phyloP scores from a whole-genome alignment of 2,329 filamentous ascomycete species.

The Microdochium bolleyi region DNA sequence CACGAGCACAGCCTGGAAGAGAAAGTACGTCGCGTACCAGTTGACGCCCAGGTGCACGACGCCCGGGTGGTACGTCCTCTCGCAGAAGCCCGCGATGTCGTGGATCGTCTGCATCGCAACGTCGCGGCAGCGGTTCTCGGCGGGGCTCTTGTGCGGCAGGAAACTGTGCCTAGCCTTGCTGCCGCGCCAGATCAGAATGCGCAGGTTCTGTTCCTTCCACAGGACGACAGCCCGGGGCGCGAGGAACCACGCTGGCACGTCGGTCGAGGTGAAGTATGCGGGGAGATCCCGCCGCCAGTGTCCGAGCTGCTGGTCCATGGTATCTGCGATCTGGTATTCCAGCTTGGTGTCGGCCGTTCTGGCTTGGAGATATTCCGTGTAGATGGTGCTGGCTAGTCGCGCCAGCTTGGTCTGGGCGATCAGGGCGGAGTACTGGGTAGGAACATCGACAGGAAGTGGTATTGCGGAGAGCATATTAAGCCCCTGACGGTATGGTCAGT shows the following conservation, averaged over 20 bases:
- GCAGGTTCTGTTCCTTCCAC: conserved; percentile 33
- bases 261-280: conserved; percentile 20
- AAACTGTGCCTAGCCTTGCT: conserved; percentile 26
- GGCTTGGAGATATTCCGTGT: conserved; percentile 28
- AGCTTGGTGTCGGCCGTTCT: conserved; percentile 22
- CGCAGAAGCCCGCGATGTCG: conserved; percentile 27
- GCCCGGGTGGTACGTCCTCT: conserved; percentile 9
- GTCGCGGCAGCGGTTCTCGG: conserved; percentile 25
- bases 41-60: conserved; percentile 22
- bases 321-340: conserved; percentile 26
- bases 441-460: conserved; percentile 20
- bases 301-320: conserved; percentile 26
- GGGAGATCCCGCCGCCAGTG: conserved; percentile 24
- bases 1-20: conserved; percentile 34
- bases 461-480: conserved; percentile 2
- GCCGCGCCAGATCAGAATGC: conserved; percentile 30
- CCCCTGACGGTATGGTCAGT: no score
- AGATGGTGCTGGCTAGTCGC: conserved; percentile 29
- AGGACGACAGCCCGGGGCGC: conserved; percentile 27
- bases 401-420: conserved; percentile 31
- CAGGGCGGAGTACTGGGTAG: conserved; percentile 30
- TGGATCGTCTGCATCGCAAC: conserved; percentile 27
- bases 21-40: conserved; percentile 35
- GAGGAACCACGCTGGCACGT: conserved; percentile 23
- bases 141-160: conserved; percentile 9